Evolutionary conservation across 2,329 filamentous ascomycete species (phyloP).

Genomic region (Metarhizium rileyi): DNA sequence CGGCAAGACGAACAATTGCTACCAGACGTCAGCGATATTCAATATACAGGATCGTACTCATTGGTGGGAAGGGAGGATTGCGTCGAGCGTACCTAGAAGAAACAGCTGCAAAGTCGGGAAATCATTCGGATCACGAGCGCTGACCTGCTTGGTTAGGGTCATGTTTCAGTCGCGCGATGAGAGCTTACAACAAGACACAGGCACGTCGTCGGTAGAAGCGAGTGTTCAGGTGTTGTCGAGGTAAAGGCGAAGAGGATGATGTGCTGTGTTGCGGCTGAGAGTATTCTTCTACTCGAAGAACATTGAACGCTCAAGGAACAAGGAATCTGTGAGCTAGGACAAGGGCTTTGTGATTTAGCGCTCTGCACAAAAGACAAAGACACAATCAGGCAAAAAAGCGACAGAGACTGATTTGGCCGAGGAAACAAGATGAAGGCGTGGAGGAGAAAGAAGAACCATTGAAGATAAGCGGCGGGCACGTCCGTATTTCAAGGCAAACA

Average conservation of each 20-base stretch:
- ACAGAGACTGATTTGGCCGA: background rate
- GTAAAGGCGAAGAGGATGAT: background rate
- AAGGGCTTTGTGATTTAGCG: background rate
- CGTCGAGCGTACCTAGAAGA: constrained; percentile 54
- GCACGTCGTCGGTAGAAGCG: constrained; percentile 16
- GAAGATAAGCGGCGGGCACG: background rate
- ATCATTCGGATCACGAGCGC: constrained; percentile 53
- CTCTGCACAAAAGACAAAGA: background rate
- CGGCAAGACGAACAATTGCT: constrained; percentile 88
- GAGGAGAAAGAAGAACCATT: background rate
- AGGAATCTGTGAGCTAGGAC: background rate
- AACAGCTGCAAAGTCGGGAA: constrained; percentile 80
- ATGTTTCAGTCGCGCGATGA: constrained; percentile 34
- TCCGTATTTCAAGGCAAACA: background rate
- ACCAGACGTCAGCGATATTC: background rate
- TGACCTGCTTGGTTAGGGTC: constrained; percentile 41
- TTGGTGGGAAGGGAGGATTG: background rate
- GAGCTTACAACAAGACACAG: constrained; percentile 36
- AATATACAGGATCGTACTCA: background rate
- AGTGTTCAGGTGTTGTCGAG: constrained; percentile 13
- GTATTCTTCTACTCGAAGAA: background rate
- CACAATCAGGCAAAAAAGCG: background rate
- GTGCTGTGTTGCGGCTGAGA: background rate
- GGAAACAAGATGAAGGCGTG: background rate
- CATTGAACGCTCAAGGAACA: background rate